phyloP scores from a whole-genome alignment of 257 asterid genomes.

The Craterostigma plantagineum region DNA sequence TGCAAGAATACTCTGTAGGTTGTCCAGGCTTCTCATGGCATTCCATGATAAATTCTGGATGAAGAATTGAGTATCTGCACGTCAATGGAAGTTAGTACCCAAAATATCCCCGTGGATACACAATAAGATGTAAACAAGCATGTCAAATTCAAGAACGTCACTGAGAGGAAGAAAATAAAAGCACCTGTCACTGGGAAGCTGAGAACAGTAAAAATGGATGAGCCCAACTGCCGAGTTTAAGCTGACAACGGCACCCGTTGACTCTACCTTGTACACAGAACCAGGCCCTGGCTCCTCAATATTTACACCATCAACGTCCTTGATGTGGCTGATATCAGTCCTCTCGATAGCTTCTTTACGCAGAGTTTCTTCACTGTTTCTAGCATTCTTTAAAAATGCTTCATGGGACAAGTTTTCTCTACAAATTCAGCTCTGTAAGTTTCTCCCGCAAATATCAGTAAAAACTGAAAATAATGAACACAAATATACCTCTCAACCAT shows the following conservation, averaged over 20 bases:
- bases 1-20: conserved; percentile 78
- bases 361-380: conserved; percentile 93
- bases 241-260: conserved; percentile 99
- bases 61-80: conserved; percentile 84
- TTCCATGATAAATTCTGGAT: conserved; percentile 87
- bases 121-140: conserved; percentile 7
- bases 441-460: conserved; percentile 6
- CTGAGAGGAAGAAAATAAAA: conserved; percentile 4
- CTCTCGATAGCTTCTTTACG: conserved; percentile 97
- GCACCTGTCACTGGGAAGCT: conserved; percentile 94
- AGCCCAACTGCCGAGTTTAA: conserved; percentile 98
- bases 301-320: conserved; percentile 34
- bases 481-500: conserved; percentile 89
- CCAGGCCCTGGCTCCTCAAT: conserved; percentile 43
- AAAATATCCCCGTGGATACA: not conserved
- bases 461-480: conserved; percentile 7
- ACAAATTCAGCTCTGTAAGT: conserved; percentile 13
- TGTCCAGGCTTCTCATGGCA: conserved; percentile 65
- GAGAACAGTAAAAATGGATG: conserved; percentile 94
- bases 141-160: conserved; percentile 4
- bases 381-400: conserved; percentile 86
- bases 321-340: conserved; percentile 90
- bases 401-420: conserved; percentile 76
- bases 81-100: conserved; percentile 10
- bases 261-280: conserved; percentile 73